A percentile compares a stretch with the other conserved stretches of the same genome.
phyloP scores from a whole-genome alignment of 2,329 filamentous ascomycete genomes.

The Aspergillus tamarii region DNA sequence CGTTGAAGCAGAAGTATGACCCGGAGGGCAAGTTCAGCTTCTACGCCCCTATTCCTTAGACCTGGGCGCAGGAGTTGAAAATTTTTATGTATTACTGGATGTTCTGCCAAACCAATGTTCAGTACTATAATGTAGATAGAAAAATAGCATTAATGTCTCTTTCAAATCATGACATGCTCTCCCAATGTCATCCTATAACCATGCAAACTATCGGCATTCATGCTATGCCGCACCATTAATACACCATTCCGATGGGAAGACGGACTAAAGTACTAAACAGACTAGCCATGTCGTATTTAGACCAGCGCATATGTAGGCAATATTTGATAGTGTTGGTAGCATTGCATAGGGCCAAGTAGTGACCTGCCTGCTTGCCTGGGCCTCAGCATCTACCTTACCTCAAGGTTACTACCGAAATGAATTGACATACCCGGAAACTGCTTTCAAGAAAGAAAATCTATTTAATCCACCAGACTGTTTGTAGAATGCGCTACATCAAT shows the following conservation, averaged over 20 bases:
- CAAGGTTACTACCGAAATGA: not conserved
- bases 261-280: no score
- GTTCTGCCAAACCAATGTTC: no score
- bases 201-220: not conserved
- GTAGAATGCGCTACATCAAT: not conserved
- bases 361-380: no score
- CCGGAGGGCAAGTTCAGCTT: conserved; percentile 35
- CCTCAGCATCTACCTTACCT: not conserved
- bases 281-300: not conserved
- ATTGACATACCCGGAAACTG: not conserved
- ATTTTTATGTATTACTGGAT: not conserved
- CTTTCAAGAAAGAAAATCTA: not conserved
- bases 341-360: no score
- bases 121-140: not conserved
- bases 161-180: not conserved
- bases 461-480: no score
- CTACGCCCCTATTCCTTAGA: conserved; percentile 30
- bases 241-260: not conserved
- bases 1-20: conserved; percentile 41
- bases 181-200: not conserved
- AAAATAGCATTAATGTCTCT: not conserved
- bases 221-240: not conserved
- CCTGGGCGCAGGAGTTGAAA: not conserved
- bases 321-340: no score
- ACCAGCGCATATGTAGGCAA: not conserved